phyloP scores from a whole-genome alignment of 2,329 filamentous ascomycete genomes.

The Exophiala oligosperma region DNA sequence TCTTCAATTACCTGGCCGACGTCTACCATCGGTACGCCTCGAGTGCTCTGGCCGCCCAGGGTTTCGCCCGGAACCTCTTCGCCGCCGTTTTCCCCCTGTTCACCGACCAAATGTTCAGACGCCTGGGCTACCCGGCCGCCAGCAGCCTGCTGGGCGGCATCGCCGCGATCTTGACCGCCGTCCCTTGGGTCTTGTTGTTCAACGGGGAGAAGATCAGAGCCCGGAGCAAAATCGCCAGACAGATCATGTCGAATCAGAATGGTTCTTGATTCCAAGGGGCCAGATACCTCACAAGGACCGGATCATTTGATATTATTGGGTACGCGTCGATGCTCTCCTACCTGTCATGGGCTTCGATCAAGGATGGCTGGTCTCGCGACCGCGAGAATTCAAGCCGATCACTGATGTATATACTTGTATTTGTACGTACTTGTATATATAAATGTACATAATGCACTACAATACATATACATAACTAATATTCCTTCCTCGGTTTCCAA shows the following conservation, averaged over 20 bases:
- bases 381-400: not conserved
- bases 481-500: not conserved
- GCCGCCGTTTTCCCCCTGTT: slow-evolving; percentile 80
- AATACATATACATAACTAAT: too few species aligned
- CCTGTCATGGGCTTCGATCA: too few species aligned
- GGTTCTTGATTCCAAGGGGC: not conserved
- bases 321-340: too few species aligned
- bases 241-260: slow-evolving; percentile 20
- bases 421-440: not conserved
- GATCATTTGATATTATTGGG: too few species aligned
- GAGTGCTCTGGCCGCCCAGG: slow-evolving; percentile 82
- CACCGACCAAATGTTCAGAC: slow-evolving; percentile 69
- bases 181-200: slow-evolving; percentile 84
- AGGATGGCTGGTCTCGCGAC: too few species aligned
- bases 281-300: not conserved
- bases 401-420: not conserved
- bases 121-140: slow-evolving; percentile 69
- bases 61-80: slow-evolving; percentile 80
- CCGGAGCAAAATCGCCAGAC: slow-evolving; percentile 73
- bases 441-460: too few species aligned
- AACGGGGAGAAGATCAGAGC: slow-evolving; percentile 74
- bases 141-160: slow-evolving; percentile 76
- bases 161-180: slow-evolving; percentile 64
- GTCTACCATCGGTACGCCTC: slow-evolving; percentile 82
- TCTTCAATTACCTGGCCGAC: slow-evolving; percentile 92